These are phyloP conservation scores for Debaryomycetaceae sp. DNA, from an alignment of 1,139 yeast genomes.

Conservation along the genomic window DNA sequence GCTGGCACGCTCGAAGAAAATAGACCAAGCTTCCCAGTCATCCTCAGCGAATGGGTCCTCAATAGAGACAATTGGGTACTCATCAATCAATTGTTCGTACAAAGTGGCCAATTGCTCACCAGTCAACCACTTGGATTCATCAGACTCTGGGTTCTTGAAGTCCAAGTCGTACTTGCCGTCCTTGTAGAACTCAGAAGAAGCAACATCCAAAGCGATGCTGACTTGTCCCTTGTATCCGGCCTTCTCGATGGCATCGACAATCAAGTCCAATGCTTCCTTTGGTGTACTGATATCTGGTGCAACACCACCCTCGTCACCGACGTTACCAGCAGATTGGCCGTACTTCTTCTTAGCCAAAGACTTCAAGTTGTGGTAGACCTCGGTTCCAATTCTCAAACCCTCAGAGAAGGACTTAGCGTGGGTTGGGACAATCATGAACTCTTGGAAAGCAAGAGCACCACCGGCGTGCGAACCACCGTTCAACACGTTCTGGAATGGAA, in stretches of 20 bases:
- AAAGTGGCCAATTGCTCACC: constrained; percentile 76
- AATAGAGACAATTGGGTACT: constrained; percentile 88
- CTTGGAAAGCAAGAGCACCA: constrained; percentile 93
- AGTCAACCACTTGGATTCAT: constrained; percentile 75
- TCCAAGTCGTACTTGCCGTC: constrained; percentile 91
- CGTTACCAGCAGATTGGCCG: constrained; percentile 93
- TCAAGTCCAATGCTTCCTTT: constrained; percentile 87
- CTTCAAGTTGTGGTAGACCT: constrained; percentile 88
- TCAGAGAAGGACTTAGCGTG: constrained; percentile 79
- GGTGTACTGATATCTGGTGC: constrained; percentile 89
- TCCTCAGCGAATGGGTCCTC: constrained; percentile 97
- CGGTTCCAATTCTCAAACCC: constrained; percentile 86
- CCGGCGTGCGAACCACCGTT: constrained; percentile 98
- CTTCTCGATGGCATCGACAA: constrained; percentile 72
- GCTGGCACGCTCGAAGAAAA: constrained; percentile 63
- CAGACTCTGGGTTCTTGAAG: constrained; percentile 88
- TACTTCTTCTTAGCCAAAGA: constrained; percentile 78
- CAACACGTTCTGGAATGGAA: constrained; percentile 89
- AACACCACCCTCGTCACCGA: constrained; percentile 98
- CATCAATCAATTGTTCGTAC: constrained; percentile 66
- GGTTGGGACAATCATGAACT: constrained; percentile 90
- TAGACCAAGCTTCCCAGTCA: constrained; percentile 93
- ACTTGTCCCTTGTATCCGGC: constrained; percentile 89
- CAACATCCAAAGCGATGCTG: constrained; percentile 81
- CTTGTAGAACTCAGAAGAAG: constrained; percentile 88